phyloP scores from a whole-genome alignment of 2,329 filamentous ascomycete genomes.

The Onygenales sp. region DNA sequence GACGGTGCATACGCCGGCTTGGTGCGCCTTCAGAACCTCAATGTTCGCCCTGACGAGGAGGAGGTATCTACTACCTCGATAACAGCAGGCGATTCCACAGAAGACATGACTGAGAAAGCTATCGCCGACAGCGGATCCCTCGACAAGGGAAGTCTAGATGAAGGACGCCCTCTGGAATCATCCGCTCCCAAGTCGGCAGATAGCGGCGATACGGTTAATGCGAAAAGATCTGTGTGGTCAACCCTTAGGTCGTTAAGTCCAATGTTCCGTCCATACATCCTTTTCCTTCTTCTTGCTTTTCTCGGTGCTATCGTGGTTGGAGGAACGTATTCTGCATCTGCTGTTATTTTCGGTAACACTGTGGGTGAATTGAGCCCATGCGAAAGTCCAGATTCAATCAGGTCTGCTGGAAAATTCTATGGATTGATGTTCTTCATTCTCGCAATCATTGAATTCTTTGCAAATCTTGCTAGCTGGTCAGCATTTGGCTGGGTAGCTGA shows the following conservation, averaged over 20 bases:
- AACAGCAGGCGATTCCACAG: constrained; percentile 1
- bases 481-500: constrained; percentile 53
- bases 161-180: constrained; percentile 2
- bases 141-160: not conserved
- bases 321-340: constrained; percentile 48
- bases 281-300: constrained; percentile 40
- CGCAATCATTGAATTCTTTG: constrained; percentile 50
- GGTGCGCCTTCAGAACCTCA: constrained; percentile 33
- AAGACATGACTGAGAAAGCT: constrained; percentile 1
- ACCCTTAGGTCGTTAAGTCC: constrained; percentile 18
- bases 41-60: constrained; percentile 5
- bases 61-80: constrained; percentile 2
- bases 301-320: constrained; percentile 46
- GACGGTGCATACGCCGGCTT: constrained; percentile 35
- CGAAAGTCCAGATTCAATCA: constrained; percentile 39
- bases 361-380: constrained; percentile 50
- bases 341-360: constrained; percentile 52
- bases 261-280: constrained; percentile 33
- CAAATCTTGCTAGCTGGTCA: constrained; percentile 52
- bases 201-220: constrained; percentile 13
- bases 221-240: constrained; percentile 5
- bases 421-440: constrained; percentile 53
- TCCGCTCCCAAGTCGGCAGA: constrained; percentile 8
- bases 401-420: constrained; percentile 43
- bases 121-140: not conserved